Evolutionary conservation across 345 rosid species (phyloP).

Genomic region (Crucihimalaya himalaica): DNA sequence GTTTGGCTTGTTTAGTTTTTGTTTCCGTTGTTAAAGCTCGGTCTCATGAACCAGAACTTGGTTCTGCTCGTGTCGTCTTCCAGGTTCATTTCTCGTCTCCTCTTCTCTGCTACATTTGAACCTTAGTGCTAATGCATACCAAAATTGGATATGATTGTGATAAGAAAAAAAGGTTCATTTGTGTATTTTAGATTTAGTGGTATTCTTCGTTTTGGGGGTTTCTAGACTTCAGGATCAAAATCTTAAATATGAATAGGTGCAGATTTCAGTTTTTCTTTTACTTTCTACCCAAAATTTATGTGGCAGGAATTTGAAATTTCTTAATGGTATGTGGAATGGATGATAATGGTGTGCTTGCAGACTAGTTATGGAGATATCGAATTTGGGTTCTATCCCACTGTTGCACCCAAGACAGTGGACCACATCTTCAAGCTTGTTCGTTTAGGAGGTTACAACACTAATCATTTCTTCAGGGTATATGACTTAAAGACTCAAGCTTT

Average conservation of each 20-base stretch:
- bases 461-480: constrained; percentile 91
- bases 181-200: not conserved
- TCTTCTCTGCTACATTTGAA: not conserved
- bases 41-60: constrained; percentile 62
- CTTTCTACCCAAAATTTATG: not conserved
- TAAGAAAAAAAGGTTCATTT: not conserved
- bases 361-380: constrained; percentile 86
- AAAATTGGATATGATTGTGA: not conserved
- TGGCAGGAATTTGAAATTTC: not conserved
- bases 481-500: constrained; percentile 17
- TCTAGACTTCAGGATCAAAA: not conserved
- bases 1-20: constrained; percentile 33
- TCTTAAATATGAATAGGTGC: not conserved
- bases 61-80: constrained; percentile 92
- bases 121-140: not conserved
- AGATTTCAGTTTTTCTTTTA: not conserved
- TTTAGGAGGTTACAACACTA: constrained; percentile 85
- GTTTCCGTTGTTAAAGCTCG: constrained; percentile 39
- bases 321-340: not conserved
- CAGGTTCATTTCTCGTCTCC: constrained; percentile 53
- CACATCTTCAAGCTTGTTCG: constrained; percentile 92
- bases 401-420: constrained; percentile 90
- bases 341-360: constrained; percentile 47
- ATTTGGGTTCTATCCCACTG: constrained; percentile 81
- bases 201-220: not conserved